Percentiles rank a stretch among this genome's conserved stretches.
Evolutionary conservation across 495 filamentous ascomycete species (phyloP).

Genomic region (Penicillium crystallinum): DNA sequence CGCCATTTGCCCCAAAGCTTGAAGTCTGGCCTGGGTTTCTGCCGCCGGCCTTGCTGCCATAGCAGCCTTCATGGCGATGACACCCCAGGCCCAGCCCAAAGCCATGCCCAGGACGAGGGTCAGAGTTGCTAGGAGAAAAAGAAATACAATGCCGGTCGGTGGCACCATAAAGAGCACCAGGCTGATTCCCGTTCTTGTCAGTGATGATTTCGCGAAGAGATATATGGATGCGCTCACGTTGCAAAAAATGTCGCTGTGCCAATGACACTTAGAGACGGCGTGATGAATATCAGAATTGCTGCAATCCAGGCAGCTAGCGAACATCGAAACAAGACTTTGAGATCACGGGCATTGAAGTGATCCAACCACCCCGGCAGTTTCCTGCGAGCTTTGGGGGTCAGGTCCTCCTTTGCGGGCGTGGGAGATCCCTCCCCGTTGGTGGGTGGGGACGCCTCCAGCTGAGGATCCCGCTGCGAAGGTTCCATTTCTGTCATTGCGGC

Average conservation of each 20-base stretch:
- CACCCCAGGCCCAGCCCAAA: constrained; percentile 39
- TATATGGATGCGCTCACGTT: constrained; percentile 14
- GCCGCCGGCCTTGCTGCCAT: constrained; percentile 32
- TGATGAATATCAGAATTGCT: constrained; percentile 38
- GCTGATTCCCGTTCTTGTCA: constrained; percentile 13
- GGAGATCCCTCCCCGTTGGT: constrained; percentile 5
- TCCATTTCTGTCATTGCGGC: constrained; percentile 3
- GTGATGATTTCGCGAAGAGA: not conserved
- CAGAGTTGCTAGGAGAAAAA: constrained; percentile 31
- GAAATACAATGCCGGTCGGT: constrained; percentile 34
- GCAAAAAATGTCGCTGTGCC: constrained; percentile 30
- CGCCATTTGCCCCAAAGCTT: constrained; percentile 29
- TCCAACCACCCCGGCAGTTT: constrained; percentile 35
- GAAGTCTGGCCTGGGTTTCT: constrained; percentile 29
- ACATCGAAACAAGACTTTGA: constrained; percentile 43
- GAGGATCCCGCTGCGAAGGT: constrained; percentile 8
- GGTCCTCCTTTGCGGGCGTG: not conserved
- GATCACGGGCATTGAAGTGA: constrained; percentile 42
- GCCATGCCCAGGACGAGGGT: constrained; percentile 35
- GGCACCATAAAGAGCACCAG: constrained; percentile 35
- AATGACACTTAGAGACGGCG: constrained; percentile 24
- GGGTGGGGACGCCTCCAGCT: constrained; percentile 1
- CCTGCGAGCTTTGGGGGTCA: constrained; percentile 6
- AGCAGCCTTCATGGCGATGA: constrained; percentile 39
- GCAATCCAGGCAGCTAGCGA: constrained; percentile 40